A percentile compares a stretch with the other conserved stretches of the same genome.
These are phyloP conservation scores for Zhuliangozyma parablackwelliae DNA, from an alignment of 1,139 yeast species.

Conservation along the genomic window DNA sequence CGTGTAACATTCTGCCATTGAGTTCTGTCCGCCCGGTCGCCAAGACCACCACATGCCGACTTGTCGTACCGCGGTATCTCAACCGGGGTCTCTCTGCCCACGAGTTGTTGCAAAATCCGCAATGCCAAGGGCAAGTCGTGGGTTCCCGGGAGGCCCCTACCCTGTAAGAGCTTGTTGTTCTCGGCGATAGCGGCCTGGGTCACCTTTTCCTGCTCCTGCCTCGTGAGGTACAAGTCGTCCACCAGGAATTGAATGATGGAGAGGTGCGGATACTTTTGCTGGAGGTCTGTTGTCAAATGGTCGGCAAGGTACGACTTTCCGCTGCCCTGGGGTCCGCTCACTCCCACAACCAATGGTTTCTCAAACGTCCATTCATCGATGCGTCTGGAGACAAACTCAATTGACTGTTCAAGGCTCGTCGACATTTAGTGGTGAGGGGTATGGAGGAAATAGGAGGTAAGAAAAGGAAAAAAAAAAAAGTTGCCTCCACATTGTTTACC, in stretches of 20 bases:
- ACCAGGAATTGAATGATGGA: slow-evolving; percentile 61
- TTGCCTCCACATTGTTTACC: too few species aligned
- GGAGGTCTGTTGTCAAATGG: slow-evolving; percentile 35
- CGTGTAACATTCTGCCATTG: slow-evolving; percentile 34
- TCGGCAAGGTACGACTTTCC: slow-evolving; percentile 75
- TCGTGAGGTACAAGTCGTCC: slow-evolving; percentile 81
- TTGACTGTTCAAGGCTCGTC: slow-evolving; percentile 13
- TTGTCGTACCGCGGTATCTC: slow-evolving; percentile 75
- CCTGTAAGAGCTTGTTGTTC: slow-evolving; percentile 57
- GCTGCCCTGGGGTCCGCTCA: slow-evolving; percentile 91
- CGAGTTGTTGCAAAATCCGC: slow-evolving; percentile 16
- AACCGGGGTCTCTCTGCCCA: slow-evolving; percentile 18
- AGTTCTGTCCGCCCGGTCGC: slow-evolving; percentile 55
- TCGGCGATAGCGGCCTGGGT: slow-evolving; percentile 22
- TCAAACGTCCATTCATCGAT: slow-evolving; percentile 11
- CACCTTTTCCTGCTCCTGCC: slow-evolving; percentile 50
- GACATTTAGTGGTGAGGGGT: neutral
- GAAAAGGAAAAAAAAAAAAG: too few species aligned
- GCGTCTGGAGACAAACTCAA: slow-evolving; percentile 16
- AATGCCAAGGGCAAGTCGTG: slow-evolving; percentile 54
- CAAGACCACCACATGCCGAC: slow-evolving; percentile 65
- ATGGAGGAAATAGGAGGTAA: neutral
- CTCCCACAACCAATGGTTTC: slow-evolving; percentile 57
- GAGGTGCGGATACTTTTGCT: slow-evolving; percentile 31
- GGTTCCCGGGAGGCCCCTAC: slow-evolving; percentile 93